A percentile compares a stretch with the other conserved stretches of the same genome.
Conservation (phyloP, 495 filamentous ascomycete genomes). For the Bacidia rubella region DNA sequence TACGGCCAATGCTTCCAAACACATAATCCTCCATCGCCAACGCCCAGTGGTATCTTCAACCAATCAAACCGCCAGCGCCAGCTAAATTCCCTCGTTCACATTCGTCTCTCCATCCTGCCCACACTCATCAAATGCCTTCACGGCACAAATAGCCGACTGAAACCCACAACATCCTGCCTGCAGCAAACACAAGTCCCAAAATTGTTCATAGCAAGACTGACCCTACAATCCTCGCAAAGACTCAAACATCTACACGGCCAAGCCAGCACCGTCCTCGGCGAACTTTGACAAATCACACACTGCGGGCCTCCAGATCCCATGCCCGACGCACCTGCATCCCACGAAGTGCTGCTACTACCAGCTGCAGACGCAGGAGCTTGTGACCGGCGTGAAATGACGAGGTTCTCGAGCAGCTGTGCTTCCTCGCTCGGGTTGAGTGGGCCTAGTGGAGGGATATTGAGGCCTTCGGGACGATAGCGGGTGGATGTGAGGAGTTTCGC, state of each 20-base stretch:
- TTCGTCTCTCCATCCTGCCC: neutral
- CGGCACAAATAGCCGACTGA: constrained; percentile 82
- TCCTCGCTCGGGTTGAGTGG: constrained; percentile 58
- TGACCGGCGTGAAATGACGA: constrained; percentile 53
- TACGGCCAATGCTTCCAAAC: no score
- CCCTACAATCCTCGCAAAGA: constrained; percentile 86
- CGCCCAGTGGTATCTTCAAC: no score
- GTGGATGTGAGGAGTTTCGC: constrained; percentile 48
- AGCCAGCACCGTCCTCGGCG: constrained; percentile 77
- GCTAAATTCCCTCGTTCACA: constrained; percentile 1
- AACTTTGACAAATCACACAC: constrained; percentile 85
- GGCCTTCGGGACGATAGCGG: constrained; percentile 21
- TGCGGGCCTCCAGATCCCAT: constrained; percentile 65
- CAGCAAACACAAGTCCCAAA: constrained; percentile 93
- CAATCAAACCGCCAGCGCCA: constrained; percentile 9
- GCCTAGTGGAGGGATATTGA: constrained; percentile 1
- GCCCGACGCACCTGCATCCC: constrained; percentile 54
- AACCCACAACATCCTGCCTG: constrained; percentile 70
- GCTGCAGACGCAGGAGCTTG: constrained; percentile 11
- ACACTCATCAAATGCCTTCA: constrained; percentile 24
- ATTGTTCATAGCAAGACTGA: constrained; percentile 91
- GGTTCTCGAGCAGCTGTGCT: constrained; percentile 61
- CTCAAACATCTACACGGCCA: constrained; percentile 95
- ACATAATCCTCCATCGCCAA: no score
- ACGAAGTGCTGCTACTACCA: constrained; percentile 26